Percentiles rank a stretch among this genome's conserved stretches.
Conservation (phyloP, 164 flowering plant species). For the Annona cherimola region DNA sequence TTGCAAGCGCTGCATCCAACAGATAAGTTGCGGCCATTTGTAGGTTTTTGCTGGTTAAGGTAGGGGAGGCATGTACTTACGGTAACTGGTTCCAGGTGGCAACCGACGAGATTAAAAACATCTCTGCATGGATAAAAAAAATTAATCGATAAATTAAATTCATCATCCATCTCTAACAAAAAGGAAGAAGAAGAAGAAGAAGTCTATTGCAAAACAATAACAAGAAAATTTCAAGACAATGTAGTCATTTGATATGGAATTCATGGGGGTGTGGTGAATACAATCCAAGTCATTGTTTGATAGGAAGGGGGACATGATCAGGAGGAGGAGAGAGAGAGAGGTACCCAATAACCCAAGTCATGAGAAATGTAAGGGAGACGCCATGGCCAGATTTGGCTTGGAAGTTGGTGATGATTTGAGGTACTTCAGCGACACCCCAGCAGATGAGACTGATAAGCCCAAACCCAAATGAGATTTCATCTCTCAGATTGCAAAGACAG, state of each 20-base stretch:
- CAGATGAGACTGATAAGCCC: constrained; percentile 57
- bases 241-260: no score
- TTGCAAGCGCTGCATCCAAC: no score
- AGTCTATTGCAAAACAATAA: background rate
- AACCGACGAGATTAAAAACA: constrained; percentile 70
- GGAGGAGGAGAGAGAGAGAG: constrained; percentile 1
- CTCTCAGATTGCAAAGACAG: constrained; percentile 65
- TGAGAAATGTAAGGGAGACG: constrained; percentile 73
- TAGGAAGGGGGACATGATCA: background rate
- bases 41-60: background rate
- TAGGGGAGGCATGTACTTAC: constrained; percentile 30
- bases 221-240: no score
- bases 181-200: background rate
- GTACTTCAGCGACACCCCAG: constrained; percentile 93
- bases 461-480: constrained; percentile 55
- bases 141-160: no score
- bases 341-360: constrained; percentile 85
- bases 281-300: background rate
- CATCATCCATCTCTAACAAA: background rate
- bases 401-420: constrained; percentile 90
- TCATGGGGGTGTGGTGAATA: background rate
- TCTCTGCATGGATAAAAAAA: constrained; percentile 44
- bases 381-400: constrained; percentile 80
- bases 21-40: background rate
- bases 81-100: constrained; percentile 89